Evolutionary conservation across 2,329 filamentous ascomycete genomes (phyloP).

Genomic region (Penicillium concentricum): DNA sequence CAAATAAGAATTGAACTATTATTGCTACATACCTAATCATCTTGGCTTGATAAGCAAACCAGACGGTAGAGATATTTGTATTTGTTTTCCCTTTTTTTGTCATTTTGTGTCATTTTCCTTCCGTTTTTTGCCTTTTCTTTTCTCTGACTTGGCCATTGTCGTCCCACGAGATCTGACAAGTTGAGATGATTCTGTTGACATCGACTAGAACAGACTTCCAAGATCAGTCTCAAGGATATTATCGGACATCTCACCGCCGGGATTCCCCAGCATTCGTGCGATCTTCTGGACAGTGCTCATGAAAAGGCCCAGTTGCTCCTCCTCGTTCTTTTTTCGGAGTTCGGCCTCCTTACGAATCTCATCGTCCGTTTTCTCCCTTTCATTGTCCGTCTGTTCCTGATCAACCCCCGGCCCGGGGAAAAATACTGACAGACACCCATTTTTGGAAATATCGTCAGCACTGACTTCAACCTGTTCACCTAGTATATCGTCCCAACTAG

Average conservation of each 20-base stretch:
- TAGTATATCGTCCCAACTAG: slow-evolving; percentile 43
- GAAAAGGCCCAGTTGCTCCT: not conserved
- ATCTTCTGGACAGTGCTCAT: slow-evolving; percentile 3
- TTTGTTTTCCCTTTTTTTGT: not conserved
- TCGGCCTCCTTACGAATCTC: not conserved
- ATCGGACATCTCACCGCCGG: not conserved
- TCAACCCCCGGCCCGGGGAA: not conserved
- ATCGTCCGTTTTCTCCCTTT: not conserved
- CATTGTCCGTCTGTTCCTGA: not conserved
- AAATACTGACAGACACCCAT: not conserved
- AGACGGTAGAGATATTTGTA: not conserved
- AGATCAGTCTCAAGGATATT: slow-evolving; percentile 1
- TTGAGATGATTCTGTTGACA: not conserved
- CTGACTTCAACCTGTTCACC: slow-evolving; percentile 12
- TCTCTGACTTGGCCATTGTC: not conserved
- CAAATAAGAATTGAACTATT: not conserved
- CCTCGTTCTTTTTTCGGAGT: not conserved
- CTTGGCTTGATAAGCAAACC: not conserved
- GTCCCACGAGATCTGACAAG: not conserved
- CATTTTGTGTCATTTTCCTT: not conserved
- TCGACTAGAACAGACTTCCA: slow-evolving; percentile 4
- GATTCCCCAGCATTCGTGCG: slow-evolving; percentile 1
- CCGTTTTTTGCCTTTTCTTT: not conserved
- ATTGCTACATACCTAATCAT: not conserved
- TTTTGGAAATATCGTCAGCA: not conserved